Percentiles rank a stretch among this genome's conserved stretches.
Conservation (phyloP, 192 early-diverging fungal species). For the Rhizophagus clarus region DNA sequence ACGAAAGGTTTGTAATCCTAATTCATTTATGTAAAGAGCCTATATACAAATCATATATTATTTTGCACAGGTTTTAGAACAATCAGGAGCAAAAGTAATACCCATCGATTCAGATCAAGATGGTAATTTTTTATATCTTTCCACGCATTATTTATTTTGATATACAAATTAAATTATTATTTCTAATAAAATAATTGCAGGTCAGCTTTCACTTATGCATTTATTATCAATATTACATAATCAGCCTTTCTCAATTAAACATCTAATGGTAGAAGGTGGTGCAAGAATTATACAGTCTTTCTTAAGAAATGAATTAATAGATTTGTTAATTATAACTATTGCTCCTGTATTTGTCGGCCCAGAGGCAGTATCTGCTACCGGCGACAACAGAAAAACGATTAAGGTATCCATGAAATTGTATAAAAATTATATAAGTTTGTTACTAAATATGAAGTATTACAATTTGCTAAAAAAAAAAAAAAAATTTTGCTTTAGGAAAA, state of each 20-base stretch:
- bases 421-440: too few species aligned
- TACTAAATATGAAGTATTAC: too few species aligned
- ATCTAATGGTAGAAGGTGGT: slow-evolving; percentile 91
- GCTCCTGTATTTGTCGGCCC: slow-evolving; percentile 70
- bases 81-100: slow-evolving; percentile 62
- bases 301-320: slow-evolving; percentile 45
- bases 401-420: background rate
- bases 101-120: slow-evolving; percentile 35
- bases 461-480: background rate
- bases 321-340: slow-evolving; percentile 68
- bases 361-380: slow-evolving; percentile 54
- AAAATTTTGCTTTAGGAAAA: background rate
- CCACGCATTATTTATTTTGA: background rate
- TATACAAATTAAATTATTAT: background rate
- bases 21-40: background rate
- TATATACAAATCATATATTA: background rate
- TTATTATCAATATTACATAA: slow-evolving; percentile 29
- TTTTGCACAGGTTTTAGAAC: slow-evolving; percentile 46
- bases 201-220: slow-evolving; percentile 30
- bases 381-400: slow-evolving; percentile 26
- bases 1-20: background rate
- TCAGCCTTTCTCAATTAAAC: slow-evolving; percentile 39
- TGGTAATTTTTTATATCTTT: slow-evolving; percentile 35
- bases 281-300: slow-evolving; percentile 71
- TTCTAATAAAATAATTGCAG: slow-evolving; percentile 8